These are phyloP conservation scores for Heracleum sosnowskyi DNA, from an alignment of 129 eudicot genomes.

Conservation along the genomic window DNA sequence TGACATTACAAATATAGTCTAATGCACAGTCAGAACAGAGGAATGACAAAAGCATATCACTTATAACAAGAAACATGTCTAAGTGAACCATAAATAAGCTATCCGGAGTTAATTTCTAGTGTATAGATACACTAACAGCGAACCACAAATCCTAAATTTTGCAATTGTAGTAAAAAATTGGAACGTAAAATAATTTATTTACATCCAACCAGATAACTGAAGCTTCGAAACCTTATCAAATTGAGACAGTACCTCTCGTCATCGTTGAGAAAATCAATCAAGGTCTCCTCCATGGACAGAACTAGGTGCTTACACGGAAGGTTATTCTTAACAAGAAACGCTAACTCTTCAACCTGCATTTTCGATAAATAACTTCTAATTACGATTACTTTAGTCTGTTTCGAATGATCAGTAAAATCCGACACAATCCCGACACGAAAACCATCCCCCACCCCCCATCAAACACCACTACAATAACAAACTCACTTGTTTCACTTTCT, in stretches of 20 bases:
- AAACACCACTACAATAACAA: too few relatives aligned
- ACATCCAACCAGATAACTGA: neutral
- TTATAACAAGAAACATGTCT: neutral
- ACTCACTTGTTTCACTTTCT: neutral
- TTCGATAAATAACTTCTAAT: neutral
- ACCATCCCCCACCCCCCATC: too few relatives aligned
- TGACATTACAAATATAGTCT: neutral
- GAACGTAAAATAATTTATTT: too few relatives aligned
- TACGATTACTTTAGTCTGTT: too few relatives aligned
- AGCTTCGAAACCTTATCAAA: neutral
- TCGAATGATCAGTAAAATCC: too few relatives aligned
- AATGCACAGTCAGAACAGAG: neutral
- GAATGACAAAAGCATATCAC: neutral
- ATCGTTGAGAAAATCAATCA: constrained; percentile 57
- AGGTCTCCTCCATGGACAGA: constrained; percentile 63
- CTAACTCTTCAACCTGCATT: constrained; percentile 91
- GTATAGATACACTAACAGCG: too few relatives aligned
- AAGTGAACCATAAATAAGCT: neutral
- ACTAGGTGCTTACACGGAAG: constrained; percentile 83
- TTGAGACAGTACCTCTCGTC: constrained; percentile 47
- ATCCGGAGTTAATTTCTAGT: too few relatives aligned
- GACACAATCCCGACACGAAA: too few relatives aligned
- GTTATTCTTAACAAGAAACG: constrained; percentile 80
- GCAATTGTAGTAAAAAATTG: too few relatives aligned
- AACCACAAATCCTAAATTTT: too few relatives aligned